Percentiles rank a stretch among this genome's conserved stretches.
Evolutionary conservation across 2,329 filamentous ascomycete genomes (phyloP).

Genomic region (Exophiala bonariae): DNA sequence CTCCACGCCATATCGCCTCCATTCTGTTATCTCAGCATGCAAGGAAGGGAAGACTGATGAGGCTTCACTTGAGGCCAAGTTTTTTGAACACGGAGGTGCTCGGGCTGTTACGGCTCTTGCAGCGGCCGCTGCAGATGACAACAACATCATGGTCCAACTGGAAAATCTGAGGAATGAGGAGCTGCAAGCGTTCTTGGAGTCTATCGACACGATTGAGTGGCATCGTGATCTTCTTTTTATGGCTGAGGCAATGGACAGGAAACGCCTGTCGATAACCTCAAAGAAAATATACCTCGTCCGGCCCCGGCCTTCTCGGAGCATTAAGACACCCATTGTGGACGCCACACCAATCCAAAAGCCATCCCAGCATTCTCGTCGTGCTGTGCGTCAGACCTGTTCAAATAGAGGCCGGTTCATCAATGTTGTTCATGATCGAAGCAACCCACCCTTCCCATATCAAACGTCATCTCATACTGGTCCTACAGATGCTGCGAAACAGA

Average conservation of each 20-base stretch:
- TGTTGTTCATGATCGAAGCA: not conserved
- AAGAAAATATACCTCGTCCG: slow-evolving; percentile 7
- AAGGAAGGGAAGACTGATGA: slow-evolving; percentile 1
- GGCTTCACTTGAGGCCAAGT: not conserved
- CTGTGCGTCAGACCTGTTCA: not conserved
- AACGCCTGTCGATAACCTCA: slow-evolving; percentile 4
- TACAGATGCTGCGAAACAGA: not conserved
- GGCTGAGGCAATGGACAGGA: not conserved
- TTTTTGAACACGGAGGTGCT: not conserved
- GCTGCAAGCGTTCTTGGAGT: not conserved
- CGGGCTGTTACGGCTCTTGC: not conserved
- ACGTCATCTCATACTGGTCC: not conserved
- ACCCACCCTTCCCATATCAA: not conserved
- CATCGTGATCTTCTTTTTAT: slow-evolving; percentile 1
- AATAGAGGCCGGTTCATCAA: not conserved
- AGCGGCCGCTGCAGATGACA: not conserved
- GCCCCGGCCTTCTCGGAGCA: not conserved
- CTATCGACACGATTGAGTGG: slow-evolving; percentile 2
- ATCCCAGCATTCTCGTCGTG: not conserved
- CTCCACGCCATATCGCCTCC: not conserved
- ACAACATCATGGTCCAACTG: not conserved
- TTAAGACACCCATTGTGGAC: not conserved
- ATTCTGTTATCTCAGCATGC: not conserved
- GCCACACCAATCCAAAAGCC: not conserved
- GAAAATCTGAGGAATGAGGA: slow-evolving; percentile 1